phyloP scores from a whole-genome alignment of 352 stramenopile species.

The Globisporangium nodosum region DNA sequence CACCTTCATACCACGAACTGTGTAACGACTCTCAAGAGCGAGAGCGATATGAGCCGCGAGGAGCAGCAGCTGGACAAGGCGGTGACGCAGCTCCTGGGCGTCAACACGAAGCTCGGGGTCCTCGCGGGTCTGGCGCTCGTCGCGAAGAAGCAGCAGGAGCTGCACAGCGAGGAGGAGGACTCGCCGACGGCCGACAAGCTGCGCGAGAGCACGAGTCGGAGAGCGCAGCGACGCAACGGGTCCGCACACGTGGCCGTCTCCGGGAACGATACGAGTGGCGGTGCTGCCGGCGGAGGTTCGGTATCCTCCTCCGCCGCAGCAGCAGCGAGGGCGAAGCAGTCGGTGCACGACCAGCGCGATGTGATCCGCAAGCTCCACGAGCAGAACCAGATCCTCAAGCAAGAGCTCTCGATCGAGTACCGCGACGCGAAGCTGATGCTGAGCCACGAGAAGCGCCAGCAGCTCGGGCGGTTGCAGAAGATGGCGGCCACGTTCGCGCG shows the following conservation, averaged over 20 bases:
- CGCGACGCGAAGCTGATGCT: conserved; percentile 50
- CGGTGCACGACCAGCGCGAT: conserved; percentile 63
- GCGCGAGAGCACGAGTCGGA: conserved; percentile 4
- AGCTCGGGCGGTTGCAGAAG: conserved; percentile 50
- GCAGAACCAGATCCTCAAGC: conserved; percentile 69
- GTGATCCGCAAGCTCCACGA: conserved; percentile 70
- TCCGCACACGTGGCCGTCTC: conserved; percentile 2
- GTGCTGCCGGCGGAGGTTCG: neutral
- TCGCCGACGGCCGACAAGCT: conserved; percentile 4
- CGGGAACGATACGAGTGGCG: conserved; percentile 2
- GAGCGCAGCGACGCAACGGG: neutral
- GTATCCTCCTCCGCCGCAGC: neutral
- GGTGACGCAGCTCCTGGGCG: conserved; percentile 28
- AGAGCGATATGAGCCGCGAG: conserved; percentile 2
- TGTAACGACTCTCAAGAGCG: neutral
- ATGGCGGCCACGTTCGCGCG: conserved; percentile 36
- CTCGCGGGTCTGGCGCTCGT: conserved; percentile 47
- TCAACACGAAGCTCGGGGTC: conserved; percentile 49
- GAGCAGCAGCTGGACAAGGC: conserved; percentile 8
- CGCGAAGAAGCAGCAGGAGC: conserved; percentile 23
- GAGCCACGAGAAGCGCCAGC: conserved; percentile 43
- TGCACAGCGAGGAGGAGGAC: conserved; percentile 26
- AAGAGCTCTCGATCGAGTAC: conserved; percentile 66
- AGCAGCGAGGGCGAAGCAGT: conserved; percentile 27
- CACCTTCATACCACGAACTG: neutral